Evolutionary conservation across 2,329 filamentous ascomycete species (phyloP).

Genomic region (Cladosporium sp.): DNA sequence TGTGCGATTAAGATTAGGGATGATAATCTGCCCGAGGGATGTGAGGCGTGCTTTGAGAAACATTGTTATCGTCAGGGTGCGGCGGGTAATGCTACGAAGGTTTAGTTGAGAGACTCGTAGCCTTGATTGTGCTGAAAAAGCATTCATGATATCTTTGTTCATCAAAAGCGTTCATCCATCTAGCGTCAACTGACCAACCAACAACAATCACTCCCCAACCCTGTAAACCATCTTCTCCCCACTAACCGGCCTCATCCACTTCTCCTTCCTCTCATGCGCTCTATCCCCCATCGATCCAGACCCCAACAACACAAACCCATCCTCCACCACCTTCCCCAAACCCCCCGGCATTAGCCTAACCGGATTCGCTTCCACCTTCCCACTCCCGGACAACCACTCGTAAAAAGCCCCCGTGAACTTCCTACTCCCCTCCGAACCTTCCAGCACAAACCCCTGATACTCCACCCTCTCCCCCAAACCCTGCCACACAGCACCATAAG

Average conservation of each 20-base stretch:
- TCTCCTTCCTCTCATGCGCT: not conserved
- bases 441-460: slow-evolving; percentile 4
- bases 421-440: not conserved
- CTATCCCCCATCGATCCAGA: slow-evolving; percentile 4
- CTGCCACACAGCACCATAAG: slow-evolving; percentile 10
- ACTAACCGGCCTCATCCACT: slow-evolving; percentile 21
- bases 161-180: not conserved
- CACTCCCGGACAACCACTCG: not conserved
- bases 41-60: slow-evolving; percentile 42
- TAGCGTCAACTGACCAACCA: not conserved
- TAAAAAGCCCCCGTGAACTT: not conserved
- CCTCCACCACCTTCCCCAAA: not conserved
- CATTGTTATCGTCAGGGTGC: slow-evolving; percentile 38
- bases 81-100: not conserved
- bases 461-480: slow-evolving; percentile 1
- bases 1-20: slow-evolving; percentile 45
- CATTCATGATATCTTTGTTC: not conserved
- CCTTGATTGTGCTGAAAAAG: not conserved
- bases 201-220: not conserved
- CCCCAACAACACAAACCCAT: slow-evolving; percentile 8
- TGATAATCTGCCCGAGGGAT: slow-evolving; percentile 35
- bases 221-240: slow-evolving; percentile 13
- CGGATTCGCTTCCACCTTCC: not conserved
- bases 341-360: slow-evolving; percentile 1
- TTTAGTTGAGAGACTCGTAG: not conserved